Percentiles rank a stretch among this genome's conserved stretches.
These are phyloP conservation scores for Syncephalastrum contaminatum DNA, from an alignment of 371 early-diverging fungal genomes.

Conservation along the genomic window DNA sequence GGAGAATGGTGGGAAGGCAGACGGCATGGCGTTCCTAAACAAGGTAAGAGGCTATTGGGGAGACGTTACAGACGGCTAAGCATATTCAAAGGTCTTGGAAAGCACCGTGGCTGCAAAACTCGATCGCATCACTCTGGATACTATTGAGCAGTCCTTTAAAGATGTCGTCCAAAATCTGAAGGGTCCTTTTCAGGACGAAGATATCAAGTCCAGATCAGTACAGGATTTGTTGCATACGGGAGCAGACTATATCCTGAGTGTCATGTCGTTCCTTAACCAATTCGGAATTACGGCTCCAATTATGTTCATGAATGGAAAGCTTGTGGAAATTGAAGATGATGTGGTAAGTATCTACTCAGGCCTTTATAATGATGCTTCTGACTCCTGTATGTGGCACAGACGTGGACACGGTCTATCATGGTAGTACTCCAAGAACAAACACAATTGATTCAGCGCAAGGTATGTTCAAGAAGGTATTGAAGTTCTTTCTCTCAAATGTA, in stretches of 20 bases:
- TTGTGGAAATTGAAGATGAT: slow-evolving; percentile 57
- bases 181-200: too few relatives aligned
- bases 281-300: slow-evolving; percentile 41
- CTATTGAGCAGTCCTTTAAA: not conserved
- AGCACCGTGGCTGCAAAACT: too few relatives aligned
- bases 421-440: slow-evolving; percentile 32
- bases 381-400: slow-evolving; percentile 11
- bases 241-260: slow-evolving; percentile 17
- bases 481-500: not conserved
- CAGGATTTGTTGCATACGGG: too few relatives aligned
- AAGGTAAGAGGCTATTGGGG: slow-evolving; percentile 15
- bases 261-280: slow-evolving; percentile 26
- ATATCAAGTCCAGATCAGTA: too few relatives aligned
- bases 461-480: slow-evolving; percentile 9
- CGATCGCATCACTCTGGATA: slow-evolving; percentile 3
- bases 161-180: too few relatives aligned
- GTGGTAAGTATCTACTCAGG: slow-evolving; percentile 9
- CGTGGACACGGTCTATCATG: slow-evolving; percentile 37
- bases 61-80: too few relatives aligned
- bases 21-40: slow-evolving; percentile 38
- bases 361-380: not conserved
- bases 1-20: slow-evolving; percentile 23
- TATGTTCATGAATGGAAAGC: slow-evolving; percentile 82
- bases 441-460: slow-evolving; percentile 28
- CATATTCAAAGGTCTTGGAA: too few relatives aligned